Conservation (phyloP, 768 basidiomycete genomes). For the Suillus brevipes region DNA sequence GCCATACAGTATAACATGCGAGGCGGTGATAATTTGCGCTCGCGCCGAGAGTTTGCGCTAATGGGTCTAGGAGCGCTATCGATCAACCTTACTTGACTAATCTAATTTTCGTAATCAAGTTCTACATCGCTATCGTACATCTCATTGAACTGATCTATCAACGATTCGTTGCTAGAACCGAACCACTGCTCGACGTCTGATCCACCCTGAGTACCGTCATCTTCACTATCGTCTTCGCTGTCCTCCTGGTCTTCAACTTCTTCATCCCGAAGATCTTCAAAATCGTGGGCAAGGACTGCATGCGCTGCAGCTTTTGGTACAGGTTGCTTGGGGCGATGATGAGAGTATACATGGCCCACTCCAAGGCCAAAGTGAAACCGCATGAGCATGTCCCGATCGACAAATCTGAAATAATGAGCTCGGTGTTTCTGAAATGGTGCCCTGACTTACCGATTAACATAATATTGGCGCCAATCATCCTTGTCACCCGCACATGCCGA, state of each 20-base stretch:
- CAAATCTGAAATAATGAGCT: too few species aligned
- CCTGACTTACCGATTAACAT: conserved; percentile 2
- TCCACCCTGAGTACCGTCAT: neutral
- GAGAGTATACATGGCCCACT: too few species aligned
- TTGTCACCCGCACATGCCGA: neutral
- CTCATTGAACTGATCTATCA: neutral
- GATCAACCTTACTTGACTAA: neutral
- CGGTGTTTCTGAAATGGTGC: neutral
- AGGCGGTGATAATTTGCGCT: neutral
- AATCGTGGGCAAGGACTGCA: neutral
- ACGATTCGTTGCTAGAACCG: neutral
- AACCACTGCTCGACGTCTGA: neutral
- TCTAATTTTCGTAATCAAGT: neutral
- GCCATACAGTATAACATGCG: neutral
- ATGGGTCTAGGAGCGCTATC: neutral
- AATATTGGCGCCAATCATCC: neutral
- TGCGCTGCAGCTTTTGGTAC: neutral
- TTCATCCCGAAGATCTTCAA: neutral
- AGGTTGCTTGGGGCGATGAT: too few species aligned
- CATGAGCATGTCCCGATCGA: too few species aligned
- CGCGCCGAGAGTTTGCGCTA: neutral
- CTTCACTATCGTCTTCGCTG: neutral
- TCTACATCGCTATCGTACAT: neutral
- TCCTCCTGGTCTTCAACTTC: neutral
- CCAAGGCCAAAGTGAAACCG: too few species aligned